Evolutionary conservation across 2,329 filamentous ascomycete species (phyloP).

Genomic region (Aspergillus fischeri): DNA sequence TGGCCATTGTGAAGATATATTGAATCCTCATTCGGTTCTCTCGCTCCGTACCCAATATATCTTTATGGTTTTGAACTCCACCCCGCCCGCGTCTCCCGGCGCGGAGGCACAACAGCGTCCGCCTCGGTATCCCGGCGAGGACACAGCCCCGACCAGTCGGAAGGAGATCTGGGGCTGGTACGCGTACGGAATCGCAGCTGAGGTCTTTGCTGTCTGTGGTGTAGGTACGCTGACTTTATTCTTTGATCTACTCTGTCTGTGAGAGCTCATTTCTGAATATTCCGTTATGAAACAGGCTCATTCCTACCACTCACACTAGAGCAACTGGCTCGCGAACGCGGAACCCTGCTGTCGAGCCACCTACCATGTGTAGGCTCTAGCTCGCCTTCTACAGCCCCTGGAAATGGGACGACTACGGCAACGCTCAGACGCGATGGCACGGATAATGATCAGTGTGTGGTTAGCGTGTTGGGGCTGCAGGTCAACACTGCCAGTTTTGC

Average conservation of each 20-base stretch:
- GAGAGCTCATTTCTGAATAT: background rate
- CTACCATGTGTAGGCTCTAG: slow-evolving; percentile 27
- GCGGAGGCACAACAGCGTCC: slow-evolving; percentile 24
- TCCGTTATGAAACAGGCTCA: slow-evolving; percentile 53
- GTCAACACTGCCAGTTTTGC: slow-evolving; percentile 39
- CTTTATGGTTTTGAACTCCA: slow-evolving; percentile 9
- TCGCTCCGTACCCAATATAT: background rate
- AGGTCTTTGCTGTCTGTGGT: slow-evolving; percentile 89
- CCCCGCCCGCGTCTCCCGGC: slow-evolving; percentile 11
- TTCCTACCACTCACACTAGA: slow-evolving; percentile 92
- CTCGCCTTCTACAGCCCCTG: slow-evolving; percentile 15
- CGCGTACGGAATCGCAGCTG: slow-evolving; percentile 87
- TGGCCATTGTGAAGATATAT: background rate
- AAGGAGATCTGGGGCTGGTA: slow-evolving; percentile 90
- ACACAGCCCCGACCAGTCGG: slow-evolving; percentile 73
- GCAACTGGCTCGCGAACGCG: slow-evolving; percentile 85
- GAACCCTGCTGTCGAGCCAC: slow-evolving; percentile 60
- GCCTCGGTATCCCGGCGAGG: slow-evolving; percentile 70
- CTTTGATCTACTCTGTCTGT: background rate
- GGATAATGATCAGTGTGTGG: slow-evolving; percentile 29
- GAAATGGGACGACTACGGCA: slow-evolving; percentile 13
- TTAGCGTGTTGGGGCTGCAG: slow-evolving; percentile 27
- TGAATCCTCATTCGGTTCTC: background rate
- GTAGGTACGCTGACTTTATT: slow-evolving; percentile 46
- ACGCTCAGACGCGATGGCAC: slow-evolving; percentile 17